Evolutionary conservation across 352 stramenopile genomes (phyloP), one percentile per base, ranked within the genome.

Genomic region (Globisporangium barbulae): DNA sequence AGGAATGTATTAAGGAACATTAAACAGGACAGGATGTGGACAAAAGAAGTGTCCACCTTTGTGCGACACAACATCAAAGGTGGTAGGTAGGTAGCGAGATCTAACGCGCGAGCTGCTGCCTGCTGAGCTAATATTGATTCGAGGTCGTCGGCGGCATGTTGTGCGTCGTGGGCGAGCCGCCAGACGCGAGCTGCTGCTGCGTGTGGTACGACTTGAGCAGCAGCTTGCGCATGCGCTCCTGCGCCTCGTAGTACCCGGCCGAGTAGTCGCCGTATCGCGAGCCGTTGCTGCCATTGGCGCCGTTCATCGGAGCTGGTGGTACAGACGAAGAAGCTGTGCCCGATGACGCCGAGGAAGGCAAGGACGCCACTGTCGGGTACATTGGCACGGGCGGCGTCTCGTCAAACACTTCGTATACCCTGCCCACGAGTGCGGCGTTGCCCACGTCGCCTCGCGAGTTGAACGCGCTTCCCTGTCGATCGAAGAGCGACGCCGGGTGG

Each of bases 141-240:
- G 50, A 41, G 25, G 50, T 37, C 28, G 53, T 17, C 44, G 41
- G 21, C 50, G 49, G 39, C 49, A 59, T 64, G 22, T 37, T 21
- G 47, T 59, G 22, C 47, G 50, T 62, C 10, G 54, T 68, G 12
- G 66, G 62, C 37, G 70, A 76, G 22, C 63, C 61, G 19, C 77
- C 74, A 0, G 79, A 77, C 12, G 79, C 84, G 62, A 93, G 80
- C 62, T 90, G 80, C 70, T 90, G 81, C 63, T 90, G 83, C 50
- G 84, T 93, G 68, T 89, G 74, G 66, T 90, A 90, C 45, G 81
- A 90, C 75, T 93, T 89, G 61, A 90, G 71, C 44, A 93, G 66
- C 31, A 93, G 71, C 52, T 89, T 88, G 17, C 79, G 78, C 80
- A 93, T 93, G 12, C 81, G 80, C 52, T 90, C 78, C 67, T 91